Conservation (phyloP, 257 asterid genomes). For the Solanum clarkiae region DNA sequence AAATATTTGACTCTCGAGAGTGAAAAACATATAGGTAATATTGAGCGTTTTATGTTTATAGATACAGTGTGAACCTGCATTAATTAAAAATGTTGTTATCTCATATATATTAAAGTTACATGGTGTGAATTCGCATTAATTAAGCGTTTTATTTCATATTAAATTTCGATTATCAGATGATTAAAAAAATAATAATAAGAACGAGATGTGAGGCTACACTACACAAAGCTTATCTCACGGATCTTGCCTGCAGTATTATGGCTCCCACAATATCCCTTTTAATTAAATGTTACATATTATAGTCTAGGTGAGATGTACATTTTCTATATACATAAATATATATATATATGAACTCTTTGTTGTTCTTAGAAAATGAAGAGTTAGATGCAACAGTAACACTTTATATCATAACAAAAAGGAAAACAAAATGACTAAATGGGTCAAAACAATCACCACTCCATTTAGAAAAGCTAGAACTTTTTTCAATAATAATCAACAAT, state of each 20-base stretch:
- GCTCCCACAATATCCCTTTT: neutral
- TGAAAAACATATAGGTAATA: too few relatives aligned
- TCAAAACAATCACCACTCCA: conserved; percentile 18
- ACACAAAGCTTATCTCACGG: conserved; percentile 19
- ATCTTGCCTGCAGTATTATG: conserved; percentile 20
- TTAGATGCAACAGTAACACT: neutral
- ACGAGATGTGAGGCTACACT: neutral
- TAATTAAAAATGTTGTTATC: too few relatives aligned
- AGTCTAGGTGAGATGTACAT: neutral
- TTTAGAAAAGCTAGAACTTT: conserved; percentile 29
- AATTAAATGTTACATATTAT: neutral
- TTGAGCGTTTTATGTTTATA: too few relatives aligned
- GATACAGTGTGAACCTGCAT: too few relatives aligned
- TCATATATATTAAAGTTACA: too few relatives aligned
- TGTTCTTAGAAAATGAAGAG: neutral
- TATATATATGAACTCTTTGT: neutral
- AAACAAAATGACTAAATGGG: conserved; percentile 16
- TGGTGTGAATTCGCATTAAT: too few relatives aligned
- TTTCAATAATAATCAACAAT: conserved; percentile 15
- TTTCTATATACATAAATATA: neutral
- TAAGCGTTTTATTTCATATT: too few relatives aligned
- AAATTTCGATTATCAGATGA: neutral
- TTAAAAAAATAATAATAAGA: neutral
- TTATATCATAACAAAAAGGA: neutral
- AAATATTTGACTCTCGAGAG: too few relatives aligned